Base-by-base conservation (phyloP, 2,329 filamentous ascomycete genomes). In the Beauveria brongniartii region DNA sequence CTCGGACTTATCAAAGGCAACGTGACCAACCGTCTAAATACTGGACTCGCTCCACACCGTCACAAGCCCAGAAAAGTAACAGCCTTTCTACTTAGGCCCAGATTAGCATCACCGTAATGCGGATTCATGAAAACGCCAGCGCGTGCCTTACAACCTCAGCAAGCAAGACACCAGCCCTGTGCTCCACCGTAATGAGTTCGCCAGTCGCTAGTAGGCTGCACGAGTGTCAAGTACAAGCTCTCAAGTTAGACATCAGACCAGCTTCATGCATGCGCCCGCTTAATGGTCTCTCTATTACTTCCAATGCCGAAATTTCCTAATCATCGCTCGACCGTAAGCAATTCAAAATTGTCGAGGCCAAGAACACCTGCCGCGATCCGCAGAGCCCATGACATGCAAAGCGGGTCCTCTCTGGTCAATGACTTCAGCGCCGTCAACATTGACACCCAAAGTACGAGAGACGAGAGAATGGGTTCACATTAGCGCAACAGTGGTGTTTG, bases 161-260 rank as follows among this genome's bases (percentile, higher is more conserved):
- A 56, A 56, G 12, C 20, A 56, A 56, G 44, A 47, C 26, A 56
- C 43, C 54, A 56, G 43, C 54, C 54, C 43, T 47, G 43, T 10
- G 54, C 43, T 56, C 54, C 54, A 56, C 54, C 26, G 12, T 20
- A n/a, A 34, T 28, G 18, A 16, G 22, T 28, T 37, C 18, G 20
- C 18, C 22, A 8, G 24, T 43, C 26, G 28, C 41, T 53, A n/a
- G n/a, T 28, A 37, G 43, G 2, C 41, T 22, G 54, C 41, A 47
- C 28, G 43, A 56, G 41, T 28, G 28, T 43, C 12, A 1, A 41
- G 20, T 34, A 47, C 18, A 18, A 40, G 12, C 22, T n/a, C 22
- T 26, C 34, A 37, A 37, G 34, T 37, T 37, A 37, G 34, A n/a
- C 8, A 40, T 40, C 50, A 37, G 50, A 53, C 26, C 50, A 10